A percentile compares a stretch with the other conserved stretches of the same genome.
Conservation (phyloP, 768 basidiomycete species). For the Collybiopsis confluens region DNA sequence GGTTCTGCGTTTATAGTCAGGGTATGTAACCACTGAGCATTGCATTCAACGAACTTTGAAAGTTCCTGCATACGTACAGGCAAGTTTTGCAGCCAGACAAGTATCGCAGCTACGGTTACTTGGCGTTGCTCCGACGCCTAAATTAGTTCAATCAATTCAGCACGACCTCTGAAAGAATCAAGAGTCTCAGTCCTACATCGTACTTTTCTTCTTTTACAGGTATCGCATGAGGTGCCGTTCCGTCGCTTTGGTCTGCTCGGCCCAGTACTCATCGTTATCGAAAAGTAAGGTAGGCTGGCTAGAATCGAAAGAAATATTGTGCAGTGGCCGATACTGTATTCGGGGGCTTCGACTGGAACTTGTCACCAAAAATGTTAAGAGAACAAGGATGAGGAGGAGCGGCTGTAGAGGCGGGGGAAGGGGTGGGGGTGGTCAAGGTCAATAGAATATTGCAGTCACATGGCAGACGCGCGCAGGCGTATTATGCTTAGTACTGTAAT, state of each 20-base stretch:
- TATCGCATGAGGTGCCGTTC: neutral
- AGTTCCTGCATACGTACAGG: neutral
- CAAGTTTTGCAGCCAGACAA: neutral
- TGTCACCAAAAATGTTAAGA: no score
- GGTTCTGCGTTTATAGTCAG: neutral
- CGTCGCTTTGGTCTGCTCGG: neutral
- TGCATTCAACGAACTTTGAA: neutral
- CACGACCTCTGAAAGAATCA: neutral
- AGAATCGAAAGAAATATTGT: neutral
- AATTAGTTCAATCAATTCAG: neutral
- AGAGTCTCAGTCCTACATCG: neutral
- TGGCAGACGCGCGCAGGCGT: no score
- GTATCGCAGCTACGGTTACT: conserved; percentile 1
- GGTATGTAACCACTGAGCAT: no score
- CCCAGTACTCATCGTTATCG: neutral
- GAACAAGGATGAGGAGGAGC: no score
- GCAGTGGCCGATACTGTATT: neutral
- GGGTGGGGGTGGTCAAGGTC: no score
- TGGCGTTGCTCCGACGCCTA: neutral
- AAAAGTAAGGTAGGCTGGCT: neutral
- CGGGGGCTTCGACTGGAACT: no score
- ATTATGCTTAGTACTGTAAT: no score
- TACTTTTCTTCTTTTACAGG: conserved; percentile 3
- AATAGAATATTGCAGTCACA: no score
- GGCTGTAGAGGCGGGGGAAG: no score